Base-by-base conservation (phyloP, 2,329 filamentous ascomycete species). In the Harringtonia lauricola region DNA sequence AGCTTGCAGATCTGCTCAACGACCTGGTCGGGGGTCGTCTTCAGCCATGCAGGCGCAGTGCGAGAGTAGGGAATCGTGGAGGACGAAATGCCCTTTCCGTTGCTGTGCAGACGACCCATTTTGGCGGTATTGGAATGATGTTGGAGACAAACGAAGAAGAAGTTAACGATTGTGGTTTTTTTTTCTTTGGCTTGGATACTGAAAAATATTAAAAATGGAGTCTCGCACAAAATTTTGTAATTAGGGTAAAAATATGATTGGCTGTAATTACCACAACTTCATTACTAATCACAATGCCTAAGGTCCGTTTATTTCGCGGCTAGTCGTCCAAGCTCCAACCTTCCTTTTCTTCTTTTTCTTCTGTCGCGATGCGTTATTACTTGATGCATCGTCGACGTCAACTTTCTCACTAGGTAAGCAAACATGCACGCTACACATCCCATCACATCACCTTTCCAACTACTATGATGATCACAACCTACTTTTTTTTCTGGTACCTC, bases 1-100 rank as follows among this genome's bases (percentile, higher is more conserved):
- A 96, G 85, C 79, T 94, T 94, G 76, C 85, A 89, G 75, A 98
- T 98, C 76, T 96, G 89, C 67, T 98, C 92, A 60, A 95, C 87
- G 68, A 98, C 88, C 76, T 94, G 87, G 63, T 95, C 88, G 65
- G 92, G 89, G 59, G 88, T 95, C 74, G 87, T 94, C 85, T 98
- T 98, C 71, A 96, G 77, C 92, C 92, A 98, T 58, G 89, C 79
- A 51, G 92, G 90, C 54, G 88, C 68, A 60, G 79, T 81, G 74
- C 92, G 90, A 58, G 87, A 95, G 83, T 96, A 98, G 65, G 94
- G 92, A 71, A 96, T 74, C 63, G 92, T 87, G 53, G 87, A 95
- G 73, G 86, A 72, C 57, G 87, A 88, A 74, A 98, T 98, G 72
- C 92, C 94, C 86, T 96, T 96, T 76, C 92, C 90, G 64, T 95